phyloP scores from a whole-genome alignment of 2,329 filamentous ascomycete genomes.

The Nigrospora osmanthi region DNA sequence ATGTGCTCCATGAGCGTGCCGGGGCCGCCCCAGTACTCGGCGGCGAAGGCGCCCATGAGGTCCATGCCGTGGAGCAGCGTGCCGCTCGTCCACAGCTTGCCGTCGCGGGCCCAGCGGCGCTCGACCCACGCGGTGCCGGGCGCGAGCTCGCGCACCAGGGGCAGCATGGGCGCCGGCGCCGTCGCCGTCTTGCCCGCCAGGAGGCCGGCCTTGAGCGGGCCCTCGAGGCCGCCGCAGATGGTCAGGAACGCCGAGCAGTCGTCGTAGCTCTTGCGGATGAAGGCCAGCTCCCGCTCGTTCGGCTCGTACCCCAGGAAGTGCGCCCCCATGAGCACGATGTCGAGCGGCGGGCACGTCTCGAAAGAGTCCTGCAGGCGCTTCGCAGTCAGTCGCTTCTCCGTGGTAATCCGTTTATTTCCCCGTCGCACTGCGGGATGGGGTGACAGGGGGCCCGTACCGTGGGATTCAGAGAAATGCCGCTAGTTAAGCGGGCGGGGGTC shows the following conservation, averaged over 20 bases:
- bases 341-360: slow-evolving; percentile 27
- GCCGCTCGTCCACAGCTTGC: slow-evolving; percentile 27
- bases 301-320: slow-evolving; percentile 16
- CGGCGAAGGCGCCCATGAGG: slow-evolving; percentile 21
- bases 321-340: slow-evolving; percentile 33
- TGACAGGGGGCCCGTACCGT: slow-evolving; percentile 14
- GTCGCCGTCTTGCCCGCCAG: slow-evolving; percentile 28
- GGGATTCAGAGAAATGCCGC: slow-evolving; percentile 17
- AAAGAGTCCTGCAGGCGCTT: slow-evolving; percentile 28
- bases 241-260: slow-evolving; percentile 27
- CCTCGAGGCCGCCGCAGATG: slow-evolving; percentile 28
- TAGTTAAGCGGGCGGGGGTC: slow-evolving; percentile 12
- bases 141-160: slow-evolving; percentile 12
- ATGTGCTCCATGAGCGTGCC: slow-evolving; percentile 11
- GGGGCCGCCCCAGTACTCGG: slow-evolving; percentile 18
- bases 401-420: neutral
- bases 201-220: slow-evolving; percentile 24
- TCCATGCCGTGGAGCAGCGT: slow-evolving; percentile 25
- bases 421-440: too few relatives aligned
- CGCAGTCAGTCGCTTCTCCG: neutral
- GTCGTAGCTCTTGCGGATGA: slow-evolving; percentile 24
- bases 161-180: slow-evolving; percentile 21
- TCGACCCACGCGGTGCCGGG: slow-evolving; percentile 28
- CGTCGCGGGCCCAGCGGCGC: slow-evolving; percentile 25
- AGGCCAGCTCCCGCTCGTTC: slow-evolving; percentile 24